These are phyloP conservation scores for Apophysomyces variabilis DNA, from an alignment of 371 early-diverging fungal genomes.

Conservation along the genomic window DNA sequence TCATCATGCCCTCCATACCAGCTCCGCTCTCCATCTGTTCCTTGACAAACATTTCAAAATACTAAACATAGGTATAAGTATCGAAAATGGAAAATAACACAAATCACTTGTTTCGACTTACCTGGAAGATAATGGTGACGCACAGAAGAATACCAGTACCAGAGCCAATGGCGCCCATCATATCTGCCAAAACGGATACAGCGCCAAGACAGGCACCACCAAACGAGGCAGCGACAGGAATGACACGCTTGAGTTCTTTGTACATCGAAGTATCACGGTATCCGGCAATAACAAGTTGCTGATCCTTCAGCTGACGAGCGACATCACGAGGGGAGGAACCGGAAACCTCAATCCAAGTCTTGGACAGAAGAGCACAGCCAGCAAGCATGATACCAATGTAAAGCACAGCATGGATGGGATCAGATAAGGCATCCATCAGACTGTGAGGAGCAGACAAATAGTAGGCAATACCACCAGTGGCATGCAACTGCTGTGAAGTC, in stretches of 20 bases:
- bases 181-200: constrained; percentile 94
- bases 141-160: constrained; percentile 99
- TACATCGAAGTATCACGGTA: constrained; percentile 96
- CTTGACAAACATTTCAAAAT: constrained; percentile 98
- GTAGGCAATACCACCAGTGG: constrained; percentile 96
- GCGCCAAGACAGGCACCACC: constrained; percentile 98
- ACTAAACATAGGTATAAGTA: constrained; percentile 36
- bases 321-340: constrained; percentile 98
- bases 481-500: constrained; percentile 88
- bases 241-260: constrained; percentile 98
- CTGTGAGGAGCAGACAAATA: constrained; percentile 97
- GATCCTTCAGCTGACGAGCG: constrained; percentile 96
- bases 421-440: constrained; percentile 79
- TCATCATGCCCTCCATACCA: constrained; percentile 58
- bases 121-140: constrained; percentile 99
- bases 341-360: constrained; percentile 99
- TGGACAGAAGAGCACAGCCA: constrained; percentile 96
- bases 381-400: constrained; percentile 93
- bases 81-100: constrained; percentile 6
- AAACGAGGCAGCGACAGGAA: constrained; percentile 95
- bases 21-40: constrained; percentile 84
- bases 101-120: constrained; percentile 35
- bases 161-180: constrained; percentile 95
- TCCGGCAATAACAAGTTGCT: constrained; percentile 97
- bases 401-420: constrained; percentile 96